Base-by-base conservation (phyloP, 2,329 filamentous ascomycete genomes). In the Nemania abortiva region DNA sequence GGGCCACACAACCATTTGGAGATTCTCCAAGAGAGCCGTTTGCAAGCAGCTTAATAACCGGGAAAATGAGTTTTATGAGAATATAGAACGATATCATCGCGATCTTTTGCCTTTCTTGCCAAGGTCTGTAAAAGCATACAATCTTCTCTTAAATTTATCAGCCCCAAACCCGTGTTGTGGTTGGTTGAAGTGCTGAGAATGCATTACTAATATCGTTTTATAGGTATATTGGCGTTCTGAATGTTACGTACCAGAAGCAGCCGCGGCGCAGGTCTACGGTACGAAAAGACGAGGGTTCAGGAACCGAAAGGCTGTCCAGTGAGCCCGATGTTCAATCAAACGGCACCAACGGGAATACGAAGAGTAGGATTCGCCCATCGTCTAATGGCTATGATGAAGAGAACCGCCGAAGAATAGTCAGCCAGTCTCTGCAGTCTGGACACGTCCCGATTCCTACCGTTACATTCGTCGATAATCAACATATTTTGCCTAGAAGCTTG, bases 51-150 rank as follows among this genome's bases (percentile, higher is more conserved):
- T 99, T 77, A 99, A 97, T 81, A 99, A 97, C 79, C 89, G 95
- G 77, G 96, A 99, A 79, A 99, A 99, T 81, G 94, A 97, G 82
- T 99, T 99, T 79, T 99, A 99, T 81, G 96, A 99, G 82, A 96
- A 91, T 63, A 93, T 98, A 76, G 96, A 99, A 83, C 90, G 89
- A 76, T 90, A 93, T 74, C 95, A 99, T 81, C 93, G 94, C 72
- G 92, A 97, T 78, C 86, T 99, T 76, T 84, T 99, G 68, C 90
- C 92, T 50, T 99, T 98, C 79, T 86, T 99, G 72, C 96, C 96
- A 72, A 94, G 95, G 90, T 92, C 84, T 79, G 67, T 78, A 71
- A 62, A 72, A 63, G 60, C 65, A 50, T 66, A 56, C 45, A 13
- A 53, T 52, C 37, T 66, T 60, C 31, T 63, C 45, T 54, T 50